phyloP scores from a whole-genome alignment of 202 grass and related monocot genomes.

The Digitaria exilis region DNA sequence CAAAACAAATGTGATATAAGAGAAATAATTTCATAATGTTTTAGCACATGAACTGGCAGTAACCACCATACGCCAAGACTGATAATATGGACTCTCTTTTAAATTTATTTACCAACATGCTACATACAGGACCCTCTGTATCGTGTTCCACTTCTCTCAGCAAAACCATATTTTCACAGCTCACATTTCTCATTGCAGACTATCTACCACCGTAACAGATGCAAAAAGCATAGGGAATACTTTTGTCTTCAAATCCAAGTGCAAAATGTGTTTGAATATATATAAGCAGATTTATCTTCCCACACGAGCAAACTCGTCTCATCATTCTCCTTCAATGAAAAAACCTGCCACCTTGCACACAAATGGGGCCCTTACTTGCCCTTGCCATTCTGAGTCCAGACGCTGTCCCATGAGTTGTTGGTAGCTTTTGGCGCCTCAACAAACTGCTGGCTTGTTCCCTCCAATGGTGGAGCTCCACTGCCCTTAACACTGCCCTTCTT shows the following conservation, averaged over 20 bases:
- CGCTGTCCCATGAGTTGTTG: conserved; percentile 71
- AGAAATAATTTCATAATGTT: conserved; percentile 18
- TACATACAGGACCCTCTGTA: background rate
- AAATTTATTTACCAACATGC: background rate
- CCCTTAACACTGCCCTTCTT: conserved; percentile 52
- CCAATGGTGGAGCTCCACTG: conserved; percentile 11
- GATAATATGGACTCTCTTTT: background rate
- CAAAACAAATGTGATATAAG: conserved; percentile 30
- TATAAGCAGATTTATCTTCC: conserved; percentile 22
- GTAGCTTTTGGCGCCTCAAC: conserved; percentile 56
- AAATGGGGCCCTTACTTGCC: conserved; percentile 36
- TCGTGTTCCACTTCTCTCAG: background rate
- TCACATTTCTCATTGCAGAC: conserved; percentile 29
- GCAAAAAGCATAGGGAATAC: conserved; percentile 31
- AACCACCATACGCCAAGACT: background rate
- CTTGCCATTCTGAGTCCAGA: conserved; percentile 60
- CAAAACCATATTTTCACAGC: background rate
- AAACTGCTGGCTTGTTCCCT: conserved; percentile 45
- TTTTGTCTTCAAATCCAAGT: conserved; percentile 24
- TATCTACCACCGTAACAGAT: conserved; percentile 4
- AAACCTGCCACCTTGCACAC: background rate
- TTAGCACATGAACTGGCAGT: background rate
- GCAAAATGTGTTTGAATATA: conserved; percentile 18
- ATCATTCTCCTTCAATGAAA: background rate
- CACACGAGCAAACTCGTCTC: background rate